Conservation (phyloP, 2,329 filamentous ascomycete genomes). For the Phialophora tarda region DNA sequence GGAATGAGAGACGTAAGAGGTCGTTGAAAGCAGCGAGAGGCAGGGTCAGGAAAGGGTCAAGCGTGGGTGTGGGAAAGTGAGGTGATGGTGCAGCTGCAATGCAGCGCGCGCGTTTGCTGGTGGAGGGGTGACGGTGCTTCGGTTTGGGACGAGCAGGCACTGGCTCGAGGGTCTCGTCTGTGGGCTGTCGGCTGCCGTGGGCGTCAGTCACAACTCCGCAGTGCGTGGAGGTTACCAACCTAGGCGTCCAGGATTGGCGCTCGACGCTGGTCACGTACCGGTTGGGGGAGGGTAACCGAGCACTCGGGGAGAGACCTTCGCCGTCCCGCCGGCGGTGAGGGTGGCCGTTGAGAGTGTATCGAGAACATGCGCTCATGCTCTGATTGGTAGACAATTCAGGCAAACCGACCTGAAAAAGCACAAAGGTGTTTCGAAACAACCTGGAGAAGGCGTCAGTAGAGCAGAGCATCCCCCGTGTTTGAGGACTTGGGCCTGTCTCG, state of each 20-base stretch:
- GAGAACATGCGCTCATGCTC: neutral
- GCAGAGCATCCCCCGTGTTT: neutral
- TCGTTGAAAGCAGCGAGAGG: slow-evolving; percentile 35
- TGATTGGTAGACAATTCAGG: neutral
- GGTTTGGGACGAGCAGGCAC: slow-evolving; percentile 7
- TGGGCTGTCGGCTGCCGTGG: slow-evolving; percentile 1
- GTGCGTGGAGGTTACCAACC: slow-evolving; percentile 3
- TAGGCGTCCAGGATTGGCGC: neutral
- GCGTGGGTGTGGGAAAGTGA: slow-evolving; percentile 25
- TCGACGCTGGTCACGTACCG: neutral
- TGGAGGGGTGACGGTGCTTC: slow-evolving; percentile 21
- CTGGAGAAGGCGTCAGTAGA: neutral
- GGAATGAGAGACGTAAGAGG: slow-evolving; percentile 10
- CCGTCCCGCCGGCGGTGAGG: neutral
- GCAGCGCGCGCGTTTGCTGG: slow-evolving; percentile 4
- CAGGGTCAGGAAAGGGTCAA: slow-evolving; percentile 35
- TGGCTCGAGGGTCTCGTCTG: slow-evolving; percentile 5
- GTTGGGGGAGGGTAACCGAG: neutral
- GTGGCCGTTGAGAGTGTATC: neutral
- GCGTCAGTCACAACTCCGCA: slow-evolving; percentile 7
- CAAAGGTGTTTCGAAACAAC: neutral
- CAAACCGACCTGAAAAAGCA: neutral
- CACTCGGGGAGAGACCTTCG: neutral
- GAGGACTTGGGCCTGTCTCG: slow-evolving; percentile 4
- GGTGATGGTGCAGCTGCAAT: slow-evolving; percentile 18